These are phyloP conservation scores for Ensete ventricosum DNA, from an alignment of 176 grass and related monocot species.

Conservation along the genomic window DNA sequence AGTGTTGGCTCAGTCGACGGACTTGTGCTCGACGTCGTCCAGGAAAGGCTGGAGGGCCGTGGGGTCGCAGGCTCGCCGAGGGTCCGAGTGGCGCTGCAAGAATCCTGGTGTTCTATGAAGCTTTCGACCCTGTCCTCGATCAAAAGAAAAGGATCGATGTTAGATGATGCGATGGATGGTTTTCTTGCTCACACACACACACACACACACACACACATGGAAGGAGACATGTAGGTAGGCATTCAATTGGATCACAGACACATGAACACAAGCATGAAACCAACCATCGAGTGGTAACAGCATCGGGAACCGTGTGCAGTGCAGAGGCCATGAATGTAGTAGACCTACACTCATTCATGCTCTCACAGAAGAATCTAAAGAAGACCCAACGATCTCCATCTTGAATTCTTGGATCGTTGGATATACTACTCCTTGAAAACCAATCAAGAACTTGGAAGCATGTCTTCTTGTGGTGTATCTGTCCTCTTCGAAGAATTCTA, in stretches of 20 bases:
- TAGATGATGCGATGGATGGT: too few species aligned
- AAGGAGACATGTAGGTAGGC: background rate
- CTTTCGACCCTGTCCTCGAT: slow-evolving; percentile 57
- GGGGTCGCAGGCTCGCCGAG: background rate
- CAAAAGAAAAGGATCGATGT: too few species aligned
- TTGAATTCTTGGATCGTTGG: too few species aligned
- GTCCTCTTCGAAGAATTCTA: too few species aligned
- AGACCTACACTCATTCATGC: background rate
- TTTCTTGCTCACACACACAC: too few species aligned
- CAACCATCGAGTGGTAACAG: background rate
- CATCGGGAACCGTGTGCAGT: background rate
- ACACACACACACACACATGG: too few species aligned
- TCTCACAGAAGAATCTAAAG: too few species aligned
- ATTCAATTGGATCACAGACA: background rate
- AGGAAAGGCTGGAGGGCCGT: background rate
- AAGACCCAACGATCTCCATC: too few species aligned
- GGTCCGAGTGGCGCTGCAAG: slow-evolving; percentile 41
- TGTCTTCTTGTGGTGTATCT: too few species aligned
- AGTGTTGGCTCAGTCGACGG: background rate
- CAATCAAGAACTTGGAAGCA: too few species aligned
- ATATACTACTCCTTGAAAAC: too few species aligned
- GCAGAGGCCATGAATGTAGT: background rate
- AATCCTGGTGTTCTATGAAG: slow-evolving; percentile 98
- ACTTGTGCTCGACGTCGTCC: background rate
- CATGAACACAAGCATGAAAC: background rate